These are phyloP conservation scores for Ilyonectria mors-panacis DNA, from an alignment of 2,329 filamentous ascomycete genomes.

Conservation along the genomic window DNA sequence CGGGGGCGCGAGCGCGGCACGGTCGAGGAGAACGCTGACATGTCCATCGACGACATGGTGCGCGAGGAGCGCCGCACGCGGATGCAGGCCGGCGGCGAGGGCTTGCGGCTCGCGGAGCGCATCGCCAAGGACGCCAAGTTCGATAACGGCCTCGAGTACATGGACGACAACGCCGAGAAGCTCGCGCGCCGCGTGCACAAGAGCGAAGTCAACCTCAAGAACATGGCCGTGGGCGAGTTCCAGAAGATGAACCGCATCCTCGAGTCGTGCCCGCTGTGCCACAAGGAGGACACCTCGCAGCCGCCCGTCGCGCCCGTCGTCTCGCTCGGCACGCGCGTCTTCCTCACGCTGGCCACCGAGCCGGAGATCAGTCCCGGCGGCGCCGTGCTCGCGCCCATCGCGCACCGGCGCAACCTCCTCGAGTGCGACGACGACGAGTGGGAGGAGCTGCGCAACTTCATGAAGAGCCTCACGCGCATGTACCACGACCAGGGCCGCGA, in stretches of 20 bases:
- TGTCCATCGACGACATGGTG: conserved; percentile 97
- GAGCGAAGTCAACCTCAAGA: conserved; percentile 89
- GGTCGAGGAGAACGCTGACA: conserved; percentile 93
- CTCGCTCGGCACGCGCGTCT: conserved; percentile 88
- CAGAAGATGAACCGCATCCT: conserved; percentile 90
- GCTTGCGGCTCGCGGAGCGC: conserved; percentile 86
- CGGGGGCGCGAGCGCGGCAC: conserved; percentile 85
- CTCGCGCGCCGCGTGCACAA: conserved; percentile 90
- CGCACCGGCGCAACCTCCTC: conserved; percentile 90
- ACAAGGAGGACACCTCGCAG: conserved; percentile 84
- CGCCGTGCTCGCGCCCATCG: conserved; percentile 89
- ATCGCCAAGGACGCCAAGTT: conserved; percentile 96
- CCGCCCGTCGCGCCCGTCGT: conserved; percentile 89
- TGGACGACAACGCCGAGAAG: conserved; percentile 96
- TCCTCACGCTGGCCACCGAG: conserved; percentile 89
- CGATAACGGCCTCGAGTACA: conserved; percentile 93
- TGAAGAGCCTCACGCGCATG: conserved; percentile 95
- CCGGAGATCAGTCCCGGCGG: conserved; percentile 89
- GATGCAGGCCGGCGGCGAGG: conserved; percentile 83
- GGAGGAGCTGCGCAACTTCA: conserved; percentile 99
- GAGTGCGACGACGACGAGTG: conserved; percentile 99
- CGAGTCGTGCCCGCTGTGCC: conserved; percentile 90
- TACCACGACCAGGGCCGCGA: conserved; percentile 94
- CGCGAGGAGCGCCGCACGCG: conserved; percentile 91
- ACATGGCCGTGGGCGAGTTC: conserved; percentile 88